Base-by-base conservation (phyloP, 2,329 filamentous ascomycete species). In the Phyllosticta citriasiana region DNA sequence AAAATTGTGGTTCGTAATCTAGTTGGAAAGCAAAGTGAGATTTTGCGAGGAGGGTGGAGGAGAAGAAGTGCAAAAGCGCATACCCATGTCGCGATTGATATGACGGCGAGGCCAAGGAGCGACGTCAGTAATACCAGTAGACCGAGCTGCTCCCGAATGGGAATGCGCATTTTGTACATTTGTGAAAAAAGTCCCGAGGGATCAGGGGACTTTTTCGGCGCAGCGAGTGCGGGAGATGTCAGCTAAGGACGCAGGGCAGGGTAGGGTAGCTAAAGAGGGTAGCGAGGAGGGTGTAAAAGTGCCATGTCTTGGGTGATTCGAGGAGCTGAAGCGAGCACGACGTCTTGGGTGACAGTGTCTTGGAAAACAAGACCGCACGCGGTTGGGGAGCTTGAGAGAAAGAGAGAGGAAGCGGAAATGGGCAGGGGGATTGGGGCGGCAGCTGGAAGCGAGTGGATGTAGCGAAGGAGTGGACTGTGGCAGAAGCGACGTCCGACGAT, bases 111-210 rank as follows among this genome's bases (percentile, higher is more conserved):
- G 59, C 87, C 86, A 62, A 88, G 77, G 62, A 95, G 82, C 56
- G 90, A 86, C 63, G 88, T 84, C 63, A 90, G 71, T 65, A 94
- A 79, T 69, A 96, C 89, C 65, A 96, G 81, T 73, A 86, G 80
- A 66, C 85, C 89, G 68, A 97, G 82, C 82, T 97, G 92, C 77
- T 92, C 87, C 67, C 91, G 84, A 69, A 96, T 96, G 62, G 88
- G 87, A 72, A 96, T 84, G 73, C 91, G 85, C 89, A 96, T 93
- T 68, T 74, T 79, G 68, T 71, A 71, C 71, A 73, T 62, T 30
- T 24, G 33, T 12, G 33, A 16, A 16, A 35, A 30, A 16, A 16
- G 2, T 16, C 33, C 33, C 33, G 9, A 12, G 33, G 33, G 14
- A 40, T 40, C 33, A 40, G 33, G 33, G 33, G 33, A 40, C 33